Conservation (phyloP, 2,329 filamentous ascomycete species). For the Teratosphaeria viscida region DNA sequence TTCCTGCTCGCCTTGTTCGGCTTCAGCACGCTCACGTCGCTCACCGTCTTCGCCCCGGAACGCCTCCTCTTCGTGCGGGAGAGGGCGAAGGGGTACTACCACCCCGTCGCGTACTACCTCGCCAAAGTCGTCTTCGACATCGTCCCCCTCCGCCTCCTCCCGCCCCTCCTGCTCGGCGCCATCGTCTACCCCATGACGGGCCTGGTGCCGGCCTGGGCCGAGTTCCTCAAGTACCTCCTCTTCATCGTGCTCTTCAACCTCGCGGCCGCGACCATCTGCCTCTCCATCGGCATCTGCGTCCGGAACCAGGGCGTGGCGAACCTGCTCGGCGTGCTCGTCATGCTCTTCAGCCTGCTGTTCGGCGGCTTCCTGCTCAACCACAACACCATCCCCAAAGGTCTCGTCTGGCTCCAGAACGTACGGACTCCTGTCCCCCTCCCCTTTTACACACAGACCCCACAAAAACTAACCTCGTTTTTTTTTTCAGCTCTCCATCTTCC, state of each 20-base stretch:
- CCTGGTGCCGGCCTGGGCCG: slow-evolving; percentile 65
- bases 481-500: slow-evolving; percentile 76
- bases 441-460: not conserved
- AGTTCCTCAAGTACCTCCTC: slow-evolving; percentile 86
- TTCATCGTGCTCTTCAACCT: slow-evolving; percentile 94
- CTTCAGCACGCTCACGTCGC: slow-evolving; percentile 87
- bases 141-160: slow-evolving; percentile 83
- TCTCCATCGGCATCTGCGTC: slow-evolving; percentile 94
- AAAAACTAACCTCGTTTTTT: not conserved
- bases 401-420: slow-evolving; percentile 79
- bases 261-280: slow-evolving; percentile 81
- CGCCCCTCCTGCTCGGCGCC: slow-evolving; percentile 85
- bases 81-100: slow-evolving; percentile 92
- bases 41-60: slow-evolving; percentile 89
- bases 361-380: slow-evolving; percentile 91
- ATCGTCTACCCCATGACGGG: slow-evolving; percentile 99
- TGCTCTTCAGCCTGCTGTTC: slow-evolving; percentile 94
- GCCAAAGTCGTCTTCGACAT: slow-evolving; percentile 99
- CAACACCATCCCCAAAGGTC: slow-evolving; percentile 75
- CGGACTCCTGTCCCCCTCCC: slow-evolving; percentile 23
- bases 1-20: slow-evolving; percentile 93
- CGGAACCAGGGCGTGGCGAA: slow-evolving; percentile 86
- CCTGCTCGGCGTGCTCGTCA: slow-evolving; percentile 84
- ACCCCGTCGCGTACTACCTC: slow-evolving; percentile 84
- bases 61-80: slow-evolving; percentile 85